Evolutionary conservation across 177 flowering plant genomes (phyloP).

Genomic region (Vitis hybrid): DNA sequence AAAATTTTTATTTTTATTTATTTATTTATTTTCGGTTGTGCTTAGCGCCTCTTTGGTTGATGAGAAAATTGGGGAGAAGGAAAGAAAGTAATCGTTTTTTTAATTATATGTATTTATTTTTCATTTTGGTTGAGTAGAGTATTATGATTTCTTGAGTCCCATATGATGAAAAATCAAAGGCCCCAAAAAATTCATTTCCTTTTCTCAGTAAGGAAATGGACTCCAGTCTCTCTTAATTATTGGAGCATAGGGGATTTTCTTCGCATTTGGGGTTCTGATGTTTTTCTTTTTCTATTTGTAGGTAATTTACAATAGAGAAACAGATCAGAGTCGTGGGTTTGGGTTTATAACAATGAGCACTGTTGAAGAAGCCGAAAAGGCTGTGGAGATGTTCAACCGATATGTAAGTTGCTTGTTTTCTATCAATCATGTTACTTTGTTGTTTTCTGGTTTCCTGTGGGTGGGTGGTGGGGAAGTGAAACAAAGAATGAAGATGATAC

Average conservation of each 20-base stretch:
- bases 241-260: background rate
- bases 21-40: no score
- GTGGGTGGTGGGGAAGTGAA: no score
- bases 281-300: conserved; percentile 10
- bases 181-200: no score
- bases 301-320: conserved; percentile 58
- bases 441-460: no score
- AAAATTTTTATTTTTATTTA: background rate
- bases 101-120: background rate
- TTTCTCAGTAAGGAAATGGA: no score
- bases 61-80: no score
- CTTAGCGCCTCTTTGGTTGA: no score
- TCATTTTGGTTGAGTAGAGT: background rate
- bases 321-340: conserved; percentile 58
- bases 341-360: conserved; percentile 65
- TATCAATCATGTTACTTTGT: no score
- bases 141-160: no score
- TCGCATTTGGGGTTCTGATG: background rate
- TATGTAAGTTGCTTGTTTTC: conserved; percentile 34
- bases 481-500: no score
- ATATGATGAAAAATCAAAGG: no score
- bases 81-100: no score
- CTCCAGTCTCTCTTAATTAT: background rate
- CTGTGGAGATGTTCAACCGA: conserved; percentile 44
- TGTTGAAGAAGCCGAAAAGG: conserved; percentile 61